phyloP scores from a whole-genome alignment of 768 basidiomycete genomes.

The Amanita phalloides region DNA sequence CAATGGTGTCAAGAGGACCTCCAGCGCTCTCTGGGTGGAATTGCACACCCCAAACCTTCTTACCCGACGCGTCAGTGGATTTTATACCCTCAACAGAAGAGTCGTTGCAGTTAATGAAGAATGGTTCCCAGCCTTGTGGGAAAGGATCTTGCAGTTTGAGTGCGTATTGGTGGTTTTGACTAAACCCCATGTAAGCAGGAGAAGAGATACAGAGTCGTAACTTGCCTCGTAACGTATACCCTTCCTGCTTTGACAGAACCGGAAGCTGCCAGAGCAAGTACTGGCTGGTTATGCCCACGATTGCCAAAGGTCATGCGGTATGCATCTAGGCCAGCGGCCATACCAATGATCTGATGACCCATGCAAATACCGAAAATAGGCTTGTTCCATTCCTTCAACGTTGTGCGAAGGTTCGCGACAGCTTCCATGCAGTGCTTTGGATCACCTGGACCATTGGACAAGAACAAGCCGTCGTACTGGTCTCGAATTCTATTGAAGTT shows the following conservation, averaged over 20 bases:
- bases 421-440: conserved; percentile 85
- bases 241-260: conserved; percentile 93
- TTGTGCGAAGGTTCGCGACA: conserved; percentile 67
- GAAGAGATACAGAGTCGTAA: background rate
- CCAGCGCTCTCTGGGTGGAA: conserved; percentile 99
- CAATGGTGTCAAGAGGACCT: conserved; percentile 97
- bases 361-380: conserved; percentile 99
- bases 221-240: conserved; percentile 90
- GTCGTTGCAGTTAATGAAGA: conserved; percentile 99
- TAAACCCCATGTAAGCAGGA: conserved; percentile 15
- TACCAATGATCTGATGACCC: conserved; percentile 97
- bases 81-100: conserved; percentile 99
- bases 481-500: conserved; percentile 91
- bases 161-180: conserved; percentile 99
- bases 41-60: conserved; percentile 94
- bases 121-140: conserved; percentile 96
- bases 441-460: conserved; percentile 95
- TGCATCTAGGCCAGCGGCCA: conserved; percentile 93
- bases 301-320: conserved; percentile 99
- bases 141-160: conserved; percentile 88
- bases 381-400: conserved; percentile 81
- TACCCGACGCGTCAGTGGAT: conserved; percentile 81
- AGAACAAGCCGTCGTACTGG: conserved; percentile 88
- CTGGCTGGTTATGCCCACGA: conserved; percentile 98
- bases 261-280: conserved; percentile 85